Conservation (phyloP, 352 stramenopile genomes). For the Globisporangium emineosum region DNA sequence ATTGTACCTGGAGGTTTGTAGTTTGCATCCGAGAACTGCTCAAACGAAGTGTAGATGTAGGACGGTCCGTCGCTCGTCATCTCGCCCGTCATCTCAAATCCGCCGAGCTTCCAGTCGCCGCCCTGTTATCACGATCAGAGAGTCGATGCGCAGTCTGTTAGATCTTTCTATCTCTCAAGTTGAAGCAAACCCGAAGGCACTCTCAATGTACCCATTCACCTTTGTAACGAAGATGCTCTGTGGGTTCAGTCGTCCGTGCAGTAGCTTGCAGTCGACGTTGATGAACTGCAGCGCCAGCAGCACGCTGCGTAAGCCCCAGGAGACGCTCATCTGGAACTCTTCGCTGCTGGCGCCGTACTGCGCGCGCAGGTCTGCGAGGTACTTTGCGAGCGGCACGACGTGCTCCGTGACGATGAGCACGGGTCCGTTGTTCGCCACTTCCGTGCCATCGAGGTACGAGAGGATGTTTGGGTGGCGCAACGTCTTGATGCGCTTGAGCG, state of each 20-base stretch:
- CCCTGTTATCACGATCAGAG: conserved; percentile 28
- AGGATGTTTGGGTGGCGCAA: conserved; percentile 94
- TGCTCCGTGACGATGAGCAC: conserved; percentile 94
- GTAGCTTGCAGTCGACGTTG: conserved; percentile 92
- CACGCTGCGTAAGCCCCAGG: conserved; percentile 93
- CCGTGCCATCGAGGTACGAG: conserved; percentile 77
- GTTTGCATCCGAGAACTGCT: conserved; percentile 84
- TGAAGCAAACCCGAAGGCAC: too few relatives aligned
- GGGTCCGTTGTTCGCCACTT: conserved; percentile 79
- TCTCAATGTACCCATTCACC: conserved; percentile 23
- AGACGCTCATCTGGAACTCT: conserved; percentile 83
- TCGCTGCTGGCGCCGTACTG: conserved; percentile 58
- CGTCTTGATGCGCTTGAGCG: conserved; percentile 91
- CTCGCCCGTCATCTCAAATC: conserved; percentile 90
- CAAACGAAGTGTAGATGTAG: conserved; percentile 70
- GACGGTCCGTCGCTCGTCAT: conserved; percentile 79
- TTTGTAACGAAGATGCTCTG: conserved; percentile 94
- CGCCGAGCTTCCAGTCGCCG: conserved; percentile 95
- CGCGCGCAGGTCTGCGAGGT: conserved; percentile 72
- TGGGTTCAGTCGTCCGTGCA: conserved; percentile 89
- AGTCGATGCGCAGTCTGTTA: neutral
- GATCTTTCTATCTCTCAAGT: neutral
- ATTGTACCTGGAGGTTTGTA: conserved; percentile 68
- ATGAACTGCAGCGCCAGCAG: conserved; percentile 93
- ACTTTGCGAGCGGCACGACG: conserved; percentile 88